phyloP scores from a whole-genome alignment of 2,329 filamentous ascomycete species.

The Alternaria sp. region DNA sequence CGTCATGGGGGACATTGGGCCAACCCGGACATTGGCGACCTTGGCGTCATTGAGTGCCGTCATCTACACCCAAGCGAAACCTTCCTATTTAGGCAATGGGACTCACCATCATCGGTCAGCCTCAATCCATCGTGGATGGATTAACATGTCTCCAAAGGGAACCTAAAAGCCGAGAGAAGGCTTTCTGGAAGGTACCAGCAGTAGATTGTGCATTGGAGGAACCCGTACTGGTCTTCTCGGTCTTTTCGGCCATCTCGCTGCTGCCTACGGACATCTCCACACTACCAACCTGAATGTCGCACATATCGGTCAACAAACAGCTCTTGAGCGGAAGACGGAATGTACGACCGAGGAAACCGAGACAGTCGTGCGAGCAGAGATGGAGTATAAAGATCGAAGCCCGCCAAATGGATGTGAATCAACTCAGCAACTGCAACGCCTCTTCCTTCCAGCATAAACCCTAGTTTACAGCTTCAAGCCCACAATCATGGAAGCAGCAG shows the following conservation, averaged over 20 bases:
- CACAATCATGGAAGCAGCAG: constrained; percentile 28
- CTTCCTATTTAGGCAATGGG: constrained; percentile 3
- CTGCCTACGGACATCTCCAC: neutral
- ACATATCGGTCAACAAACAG: neutral
- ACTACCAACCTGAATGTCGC: neutral
- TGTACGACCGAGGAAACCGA: neutral
- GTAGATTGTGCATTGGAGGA: neutral
- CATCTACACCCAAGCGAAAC: neutral
- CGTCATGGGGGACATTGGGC: neutral
- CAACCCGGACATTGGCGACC: neutral
- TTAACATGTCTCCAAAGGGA: neutral
- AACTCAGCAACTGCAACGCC: neutral
- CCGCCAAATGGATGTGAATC: neutral
- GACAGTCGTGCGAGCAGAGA: neutral
- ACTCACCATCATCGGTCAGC: neutral
- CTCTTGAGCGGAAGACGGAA: neutral
- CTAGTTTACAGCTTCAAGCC: neutral
- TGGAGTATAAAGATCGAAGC: neutral
- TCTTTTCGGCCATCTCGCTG: neutral
- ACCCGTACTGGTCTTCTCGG: neutral
- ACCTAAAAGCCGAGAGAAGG: neutral
- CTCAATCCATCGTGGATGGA: neutral
- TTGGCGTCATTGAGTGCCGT: neutral
- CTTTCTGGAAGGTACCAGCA: neutral
- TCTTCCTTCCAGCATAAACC: neutral